Evolutionary conservation across 768 basidiomycete genomes (phyloP), one percentile per base, ranked within the genome.

Genomic region (Russula ochroleuca): DNA sequence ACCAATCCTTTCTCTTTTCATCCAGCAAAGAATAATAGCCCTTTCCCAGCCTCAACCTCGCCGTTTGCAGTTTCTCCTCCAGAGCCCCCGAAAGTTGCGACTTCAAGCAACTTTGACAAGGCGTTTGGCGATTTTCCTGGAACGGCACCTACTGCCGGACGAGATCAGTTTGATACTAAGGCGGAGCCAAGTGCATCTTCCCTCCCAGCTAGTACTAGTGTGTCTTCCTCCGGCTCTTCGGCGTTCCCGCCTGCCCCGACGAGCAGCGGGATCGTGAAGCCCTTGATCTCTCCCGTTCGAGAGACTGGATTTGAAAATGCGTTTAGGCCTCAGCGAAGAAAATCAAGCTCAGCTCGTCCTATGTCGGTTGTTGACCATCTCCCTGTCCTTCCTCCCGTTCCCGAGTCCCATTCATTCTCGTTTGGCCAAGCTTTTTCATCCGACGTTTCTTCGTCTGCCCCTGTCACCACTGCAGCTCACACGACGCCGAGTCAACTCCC

Each of bases 31-130:
- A 57, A 62, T 23, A 33, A 2, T 40, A 59, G 50, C 19, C 48
- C 65, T 45, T 63, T 62, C 13, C 40, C 69, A 37, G 21, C 48
- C 14, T 50, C 67, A 17, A 57, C 62, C n/a, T 49, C 67, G 15
- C 66, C 66, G 11, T 64, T 68, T 23, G 68, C 48, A 25, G 43
- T 35, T 10, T 21, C 47, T 28, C 7, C 59, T 28, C 10, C 56
- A 15, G 57, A 51, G 48, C 51, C 63, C 52, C 64, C 55, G 59
- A 70, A 31, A 63, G 70, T 6, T 2, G 51, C 74, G 1, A 75
- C 70, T 21, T 66, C 86, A 1, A 84, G 78, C 66, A 88, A 83
- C 56, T 90, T 92, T 68, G 90, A 92, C 69, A 88, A 90, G 70
- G 85, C 87, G 0, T 78, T 92, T 70, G 82, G 84, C 19, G 84